These are phyloP conservation scores for Aspergillus quadrilineatus DNA, from an alignment of 2,329 filamentous ascomycete species.

Conservation along the genomic window DNA sequence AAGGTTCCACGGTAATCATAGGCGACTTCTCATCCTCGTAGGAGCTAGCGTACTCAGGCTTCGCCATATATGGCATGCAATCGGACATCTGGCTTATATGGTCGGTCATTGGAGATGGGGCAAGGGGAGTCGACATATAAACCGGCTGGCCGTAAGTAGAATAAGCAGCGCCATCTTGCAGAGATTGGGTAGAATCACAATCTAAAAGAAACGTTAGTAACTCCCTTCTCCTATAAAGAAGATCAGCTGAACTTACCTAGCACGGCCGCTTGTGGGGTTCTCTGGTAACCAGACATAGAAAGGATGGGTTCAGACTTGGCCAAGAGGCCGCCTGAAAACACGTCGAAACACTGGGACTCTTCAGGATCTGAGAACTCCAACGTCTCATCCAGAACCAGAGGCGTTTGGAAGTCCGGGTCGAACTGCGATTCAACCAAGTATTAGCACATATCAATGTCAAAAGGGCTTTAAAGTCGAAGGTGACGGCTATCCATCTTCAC, in stretches of 20 bases:
- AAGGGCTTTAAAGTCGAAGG: slow-evolving; percentile 8
- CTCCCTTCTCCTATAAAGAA: neutral
- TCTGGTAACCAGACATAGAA: slow-evolving; percentile 81
- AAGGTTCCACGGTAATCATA: slow-evolving; percentile 64
- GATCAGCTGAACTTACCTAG: slow-evolving; percentile 64
- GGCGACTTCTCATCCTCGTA: slow-evolving; percentile 64
- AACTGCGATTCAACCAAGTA: slow-evolving; percentile 28
- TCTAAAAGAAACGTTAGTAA: slow-evolving; percentile 26
- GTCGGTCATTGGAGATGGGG: slow-evolving; percentile 43
- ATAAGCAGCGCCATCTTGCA: slow-evolving; percentile 45
- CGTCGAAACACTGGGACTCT: slow-evolving; percentile 45
- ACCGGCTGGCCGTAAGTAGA: slow-evolving; percentile 39
- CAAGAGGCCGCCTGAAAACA: slow-evolving; percentile 52
- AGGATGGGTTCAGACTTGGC: slow-evolving; percentile 62
- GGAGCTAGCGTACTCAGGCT: slow-evolving; percentile 44
- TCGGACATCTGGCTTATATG: slow-evolving; percentile 43
- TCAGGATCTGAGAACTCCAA: slow-evolving; percentile 47
- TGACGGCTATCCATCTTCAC: slow-evolving; percentile 9
- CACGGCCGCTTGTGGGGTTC: slow-evolving; percentile 71
- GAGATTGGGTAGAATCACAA: slow-evolving; percentile 38
- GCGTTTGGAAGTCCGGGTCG: slow-evolving; percentile 47
- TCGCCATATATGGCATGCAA: slow-evolving; percentile 40
- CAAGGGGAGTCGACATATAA: slow-evolving; percentile 40
- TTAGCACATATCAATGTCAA: slow-evolving; percentile 17
- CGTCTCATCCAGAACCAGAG: slow-evolving; percentile 49